These are phyloP conservation scores for Pseudovirgaria hyperparasitica DNA, from an alignment of 2,329 filamentous ascomycete species.

Conservation along the genomic window DNA sequence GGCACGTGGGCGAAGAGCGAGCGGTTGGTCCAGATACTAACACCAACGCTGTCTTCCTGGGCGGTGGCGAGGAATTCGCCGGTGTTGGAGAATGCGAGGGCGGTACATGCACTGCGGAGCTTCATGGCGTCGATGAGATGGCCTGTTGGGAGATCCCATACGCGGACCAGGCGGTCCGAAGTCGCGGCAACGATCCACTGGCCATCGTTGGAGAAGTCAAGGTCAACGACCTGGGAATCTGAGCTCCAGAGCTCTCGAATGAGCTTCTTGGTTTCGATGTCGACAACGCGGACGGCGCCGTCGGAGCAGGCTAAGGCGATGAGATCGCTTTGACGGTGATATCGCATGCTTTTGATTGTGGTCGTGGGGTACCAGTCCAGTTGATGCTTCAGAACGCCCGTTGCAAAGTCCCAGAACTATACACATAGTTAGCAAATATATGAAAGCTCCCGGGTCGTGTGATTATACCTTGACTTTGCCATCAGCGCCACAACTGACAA, in stretches of 20 bases:
- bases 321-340: conserved; percentile 72
- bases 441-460: background rate
- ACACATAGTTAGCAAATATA: conserved; percentile 7
- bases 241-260: conserved; percentile 75
- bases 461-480: conserved; percentile 82
- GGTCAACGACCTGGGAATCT: conserved; percentile 40
- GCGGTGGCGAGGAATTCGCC: conserved; percentile 93
- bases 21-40: conserved; percentile 95
- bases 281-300: conserved; percentile 73
- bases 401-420: conserved; percentile 86
- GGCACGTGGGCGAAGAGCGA: conserved; percentile 81
- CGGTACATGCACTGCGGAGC: conserved; percentile 65
- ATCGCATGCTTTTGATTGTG: conserved; percentile 62
- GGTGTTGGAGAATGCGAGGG: conserved; percentile 75
- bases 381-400: conserved; percentile 65
- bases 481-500: conserved; percentile 80
- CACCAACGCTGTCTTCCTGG: conserved; percentile 66
- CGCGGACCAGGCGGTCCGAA: conserved; percentile 63
- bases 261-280: conserved; percentile 78
- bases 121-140: conserved; percentile 89
- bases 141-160: conserved; percentile 93
- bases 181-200: conserved; percentile 87
- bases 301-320: conserved; percentile 85
- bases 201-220: conserved; percentile 74
- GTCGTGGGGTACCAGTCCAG: conserved; percentile 74